phyloP scores from a whole-genome alignment of 1,139 yeast species.

The Citeromyces siamensis region DNA sequence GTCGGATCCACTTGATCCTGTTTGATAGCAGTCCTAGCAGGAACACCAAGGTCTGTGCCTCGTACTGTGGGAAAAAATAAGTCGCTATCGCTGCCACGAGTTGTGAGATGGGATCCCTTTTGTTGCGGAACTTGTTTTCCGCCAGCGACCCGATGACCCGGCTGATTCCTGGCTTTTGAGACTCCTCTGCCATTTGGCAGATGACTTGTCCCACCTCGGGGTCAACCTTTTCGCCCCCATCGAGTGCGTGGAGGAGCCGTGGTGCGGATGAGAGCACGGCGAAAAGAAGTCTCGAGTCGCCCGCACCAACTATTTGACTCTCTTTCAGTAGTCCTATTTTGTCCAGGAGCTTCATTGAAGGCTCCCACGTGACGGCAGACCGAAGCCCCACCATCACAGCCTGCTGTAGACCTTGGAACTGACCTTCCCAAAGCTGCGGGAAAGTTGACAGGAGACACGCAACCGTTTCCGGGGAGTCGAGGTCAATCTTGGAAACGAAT shows the following conservation, averaged over 20 bases:
- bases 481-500: constrained; percentile 75
- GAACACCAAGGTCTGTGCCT: constrained; percentile 65
- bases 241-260: constrained; percentile 61
- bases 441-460: constrained; percentile 73
- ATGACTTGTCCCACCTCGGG: constrained; percentile 31
- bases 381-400: constrained; percentile 72
- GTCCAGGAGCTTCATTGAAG: constrained; percentile 63
- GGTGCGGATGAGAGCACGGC: constrained; percentile 76
- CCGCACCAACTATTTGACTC: constrained; percentile 70
- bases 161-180: constrained; percentile 48
- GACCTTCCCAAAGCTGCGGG: constrained; percentile 95
- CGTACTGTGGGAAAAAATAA: constrained; percentile 62
- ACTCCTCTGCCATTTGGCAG: constrained; percentile 45
- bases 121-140: constrained; percentile 72
- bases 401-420: constrained; percentile 79
- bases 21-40: constrained; percentile 72
- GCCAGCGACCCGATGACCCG: constrained; percentile 68
- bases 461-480: constrained; percentile 79
- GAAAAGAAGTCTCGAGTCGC: constrained; percentile 55
- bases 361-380: constrained; percentile 71
- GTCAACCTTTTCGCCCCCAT: constrained; percentile 19
- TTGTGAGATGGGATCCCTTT: constrained; percentile 79
- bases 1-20: constrained; percentile 63
- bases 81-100: constrained; percentile 55
- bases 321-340: constrained; percentile 54